Evolutionary conservation across 139 green algal genomes (phyloP).

Genomic region (Coelastrella sp.): DNA sequence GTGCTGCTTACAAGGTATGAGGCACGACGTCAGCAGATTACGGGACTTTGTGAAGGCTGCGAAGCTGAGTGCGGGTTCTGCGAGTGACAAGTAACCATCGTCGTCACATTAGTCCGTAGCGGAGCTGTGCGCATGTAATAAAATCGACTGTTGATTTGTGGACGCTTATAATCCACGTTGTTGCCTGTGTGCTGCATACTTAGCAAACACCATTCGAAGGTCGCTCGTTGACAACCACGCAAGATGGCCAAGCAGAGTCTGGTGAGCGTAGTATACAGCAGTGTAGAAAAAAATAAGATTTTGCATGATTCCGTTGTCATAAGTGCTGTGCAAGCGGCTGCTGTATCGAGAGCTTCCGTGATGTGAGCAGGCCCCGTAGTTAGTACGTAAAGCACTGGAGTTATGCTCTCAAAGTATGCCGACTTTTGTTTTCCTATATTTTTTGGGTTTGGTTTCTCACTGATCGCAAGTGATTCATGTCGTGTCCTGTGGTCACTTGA

Average conservation of each 20-base stretch:
- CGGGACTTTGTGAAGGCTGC: background rate
- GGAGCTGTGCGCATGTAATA: background rate
- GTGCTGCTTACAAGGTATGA: too few relatives aligned
- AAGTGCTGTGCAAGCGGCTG: background rate
- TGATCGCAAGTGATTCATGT: background rate
- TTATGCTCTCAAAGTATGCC: background rate
- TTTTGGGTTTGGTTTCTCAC: background rate
- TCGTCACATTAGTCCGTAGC: background rate
- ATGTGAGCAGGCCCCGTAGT: background rate
- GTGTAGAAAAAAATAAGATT: too few relatives aligned
- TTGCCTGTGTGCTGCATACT: background rate
- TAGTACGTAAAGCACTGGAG: background rate
- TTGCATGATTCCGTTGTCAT: background rate
- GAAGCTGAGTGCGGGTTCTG: background rate
- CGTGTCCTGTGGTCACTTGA: background rate
- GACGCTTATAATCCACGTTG: background rate
- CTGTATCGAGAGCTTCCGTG: background rate
- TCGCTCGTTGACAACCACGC: background rate
- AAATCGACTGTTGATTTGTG: background rate
- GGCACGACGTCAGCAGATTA: background rate
- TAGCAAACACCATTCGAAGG: background rate
- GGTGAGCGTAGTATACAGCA: too few relatives aligned
- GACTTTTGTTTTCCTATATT: background rate
- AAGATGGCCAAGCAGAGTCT: constrained; percentile 17
- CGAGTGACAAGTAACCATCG: background rate